Evolutionary conservation across 2,329 filamentous ascomycete genomes (phyloP).

Genomic region (Verticillium tricorpus): DNA sequence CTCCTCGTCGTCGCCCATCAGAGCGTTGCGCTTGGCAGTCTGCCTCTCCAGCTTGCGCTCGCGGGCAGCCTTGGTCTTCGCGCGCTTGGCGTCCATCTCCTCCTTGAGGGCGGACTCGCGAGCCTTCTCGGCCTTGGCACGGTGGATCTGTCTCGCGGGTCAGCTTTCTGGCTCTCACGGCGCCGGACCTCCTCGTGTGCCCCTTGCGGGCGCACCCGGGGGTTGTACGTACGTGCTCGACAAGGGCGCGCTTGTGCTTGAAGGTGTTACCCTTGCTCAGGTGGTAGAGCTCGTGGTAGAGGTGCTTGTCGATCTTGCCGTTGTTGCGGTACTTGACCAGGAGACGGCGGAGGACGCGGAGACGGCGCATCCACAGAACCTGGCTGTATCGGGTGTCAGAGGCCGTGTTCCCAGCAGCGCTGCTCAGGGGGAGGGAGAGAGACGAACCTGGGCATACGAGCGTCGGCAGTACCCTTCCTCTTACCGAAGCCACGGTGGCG

Average conservation of each 20-base stretch:
- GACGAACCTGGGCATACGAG: constrained; percentile 94
- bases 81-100: constrained; percentile 99
- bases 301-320: constrained; percentile 99
- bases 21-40: constrained; percentile 82
- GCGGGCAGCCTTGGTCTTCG: constrained; percentile 99
- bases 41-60: constrained; percentile 96
- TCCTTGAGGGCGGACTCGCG: constrained; percentile 96
- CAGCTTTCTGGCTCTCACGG: not conserved
- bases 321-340: constrained; percentile 99
- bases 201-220: not conserved
- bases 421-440: not conserved
- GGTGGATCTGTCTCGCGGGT: constrained; percentile 74
- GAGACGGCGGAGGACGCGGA: constrained; percentile 97
- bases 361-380: constrained; percentile 99
- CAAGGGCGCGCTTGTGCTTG: constrained; percentile 99
- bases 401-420: not conserved
- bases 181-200: not conserved
- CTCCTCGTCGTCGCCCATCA: constrained; percentile 67
- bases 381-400: constrained; percentile 54
- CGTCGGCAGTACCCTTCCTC: constrained; percentile 99
- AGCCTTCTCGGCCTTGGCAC: constrained; percentile 98
- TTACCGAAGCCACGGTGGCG: constrained; percentile 99
- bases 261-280: constrained; percentile 99
- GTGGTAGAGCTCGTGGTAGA: constrained; percentile 99
- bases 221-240: constrained; percentile 89